Percentiles rank a stretch among this genome's conserved stretches.
Evolutionary conservation across 805 yeast species (phyloP).

Genomic region (Saitoella complicata): DNA sequence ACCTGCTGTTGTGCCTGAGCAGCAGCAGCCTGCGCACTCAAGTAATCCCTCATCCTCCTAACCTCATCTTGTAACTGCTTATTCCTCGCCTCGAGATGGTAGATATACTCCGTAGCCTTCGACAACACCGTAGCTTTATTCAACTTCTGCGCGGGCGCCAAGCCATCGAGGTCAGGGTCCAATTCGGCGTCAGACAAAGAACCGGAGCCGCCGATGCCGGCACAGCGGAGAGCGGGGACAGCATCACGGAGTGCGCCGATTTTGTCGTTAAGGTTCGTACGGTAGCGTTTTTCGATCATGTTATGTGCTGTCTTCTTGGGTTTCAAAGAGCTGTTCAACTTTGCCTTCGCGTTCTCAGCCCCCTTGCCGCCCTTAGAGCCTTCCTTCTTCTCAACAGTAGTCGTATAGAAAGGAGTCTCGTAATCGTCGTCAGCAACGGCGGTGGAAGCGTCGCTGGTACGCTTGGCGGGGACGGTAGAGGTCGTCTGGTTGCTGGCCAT

Average conservation of each 20-base stretch:
- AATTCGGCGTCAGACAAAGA: constrained; percentile 11
- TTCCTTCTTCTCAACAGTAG: too few relatives aligned
- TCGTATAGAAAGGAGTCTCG: too few relatives aligned
- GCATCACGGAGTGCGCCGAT: constrained; percentile 55
- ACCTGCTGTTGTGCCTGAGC: too few relatives aligned
- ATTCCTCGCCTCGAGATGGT: constrained; percentile 51
- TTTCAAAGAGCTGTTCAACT: background rate
- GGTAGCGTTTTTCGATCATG: constrained; percentile 64
- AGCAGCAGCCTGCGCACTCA: too few relatives aligned
- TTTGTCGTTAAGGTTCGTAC: constrained; percentile 61
- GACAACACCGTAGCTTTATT: constrained; percentile 65
- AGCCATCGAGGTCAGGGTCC: constrained; percentile 50
- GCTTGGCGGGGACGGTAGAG: too few relatives aligned
- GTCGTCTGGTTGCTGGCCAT: too few relatives aligned
- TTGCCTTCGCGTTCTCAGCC: too few relatives aligned
- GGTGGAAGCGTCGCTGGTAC: too few relatives aligned
- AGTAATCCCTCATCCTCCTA: too few relatives aligned
- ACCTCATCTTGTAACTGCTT: constrained; percentile 21
- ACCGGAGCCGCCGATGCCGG: constrained; percentile 31
- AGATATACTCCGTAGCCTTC: constrained; percentile 67
- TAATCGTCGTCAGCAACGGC: too few relatives aligned
- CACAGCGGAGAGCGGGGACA: constrained; percentile 60
- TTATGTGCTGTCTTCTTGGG: constrained; percentile 47
- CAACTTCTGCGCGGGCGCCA: constrained; percentile 56
- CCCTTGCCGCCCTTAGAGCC: too few relatives aligned